A percentile compares a stretch with the other conserved stretches of the same genome.
Conservation (phyloP, 345 rosid genomes). For the Turnera subulata region DNA sequence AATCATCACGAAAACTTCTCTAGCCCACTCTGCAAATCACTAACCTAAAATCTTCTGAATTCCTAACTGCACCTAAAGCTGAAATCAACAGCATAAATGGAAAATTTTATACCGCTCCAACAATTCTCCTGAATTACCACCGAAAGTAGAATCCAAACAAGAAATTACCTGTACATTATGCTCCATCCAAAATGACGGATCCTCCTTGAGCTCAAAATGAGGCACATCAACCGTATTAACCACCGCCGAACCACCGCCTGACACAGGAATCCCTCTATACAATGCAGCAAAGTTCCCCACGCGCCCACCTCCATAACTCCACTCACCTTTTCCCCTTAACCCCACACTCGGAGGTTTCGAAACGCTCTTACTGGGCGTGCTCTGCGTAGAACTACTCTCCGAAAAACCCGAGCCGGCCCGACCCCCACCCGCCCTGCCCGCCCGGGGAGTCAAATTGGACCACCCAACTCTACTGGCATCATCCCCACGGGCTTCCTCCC, state of each 20-base stretch:
- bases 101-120: not conserved
- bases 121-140: not conserved
- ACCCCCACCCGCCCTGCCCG: constrained; percentile 33
- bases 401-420: constrained; percentile 41
- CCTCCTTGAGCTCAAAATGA: constrained; percentile 87
- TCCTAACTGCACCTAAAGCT: not conserved
- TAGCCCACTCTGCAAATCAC: too few species aligned
- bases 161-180: constrained; percentile 82
- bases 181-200: constrained; percentile 98
- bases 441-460: constrained; percentile 50
- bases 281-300: constrained; percentile 67
- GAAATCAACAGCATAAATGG: not conserved
- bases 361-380: constrained; percentile 85
- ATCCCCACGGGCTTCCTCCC: not conserved
- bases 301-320: constrained; percentile 32
- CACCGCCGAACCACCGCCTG: constrained; percentile 38
- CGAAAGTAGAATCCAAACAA: not conserved
- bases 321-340: constrained; percentile 53
- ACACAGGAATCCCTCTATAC: constrained; percentile 70
- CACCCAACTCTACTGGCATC: constrained; percentile 2
- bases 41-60: not conserved
- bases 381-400: constrained; percentile 70
- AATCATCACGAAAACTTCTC: not conserved
- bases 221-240: constrained; percentile 82
- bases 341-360: constrained; percentile 69